phyloP scores from a whole-genome alignment of 1,284 basidiomycete genomes.

The Tilletia setariae region DNA sequence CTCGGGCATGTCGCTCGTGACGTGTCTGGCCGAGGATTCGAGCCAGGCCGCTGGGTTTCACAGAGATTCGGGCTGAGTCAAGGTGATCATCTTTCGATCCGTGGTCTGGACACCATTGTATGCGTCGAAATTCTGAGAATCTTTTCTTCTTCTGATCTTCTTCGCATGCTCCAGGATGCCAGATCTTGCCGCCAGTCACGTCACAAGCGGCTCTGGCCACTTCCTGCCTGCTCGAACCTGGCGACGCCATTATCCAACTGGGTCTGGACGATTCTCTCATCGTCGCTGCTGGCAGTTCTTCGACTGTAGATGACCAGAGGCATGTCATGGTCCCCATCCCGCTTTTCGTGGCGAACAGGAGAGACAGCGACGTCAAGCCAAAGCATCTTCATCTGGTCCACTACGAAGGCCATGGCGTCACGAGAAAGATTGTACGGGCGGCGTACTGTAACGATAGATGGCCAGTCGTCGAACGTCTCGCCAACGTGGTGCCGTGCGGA shows the following conservation, averaged over 20 bases:
- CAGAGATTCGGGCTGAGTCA: too few relatives aligned
- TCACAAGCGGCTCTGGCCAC: neutral
- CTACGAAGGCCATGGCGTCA: neutral
- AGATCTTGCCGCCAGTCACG: neutral
- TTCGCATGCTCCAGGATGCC: neutral
- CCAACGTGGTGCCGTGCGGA: neutral
- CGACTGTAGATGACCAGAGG: too few relatives aligned
- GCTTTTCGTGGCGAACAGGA: too few relatives aligned
- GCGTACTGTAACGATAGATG: slow-evolving; percentile 9
- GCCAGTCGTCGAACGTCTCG: neutral
- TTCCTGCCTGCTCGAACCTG: neutral
- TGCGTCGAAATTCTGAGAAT: too few relatives aligned
- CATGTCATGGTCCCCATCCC: neutral
- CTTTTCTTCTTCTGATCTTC: neutral
- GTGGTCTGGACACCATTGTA: too few relatives aligned
- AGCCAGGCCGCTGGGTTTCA: too few relatives aligned
- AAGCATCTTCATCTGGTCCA: neutral
- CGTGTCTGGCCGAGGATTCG: too few relatives aligned
- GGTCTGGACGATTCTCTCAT: neutral
- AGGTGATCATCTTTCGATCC: too few relatives aligned
- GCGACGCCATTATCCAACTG: neutral
- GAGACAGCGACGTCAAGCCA: too few relatives aligned
- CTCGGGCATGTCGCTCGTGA: too few relatives aligned
- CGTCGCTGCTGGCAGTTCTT: neutral
- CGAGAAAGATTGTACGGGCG: neutral